Evolutionary conservation across 768 basidiomycete species (phyloP), one percentile per base, ranked within the genome.

Genomic region (Cystobasidiopsis lactophilus): DNA sequence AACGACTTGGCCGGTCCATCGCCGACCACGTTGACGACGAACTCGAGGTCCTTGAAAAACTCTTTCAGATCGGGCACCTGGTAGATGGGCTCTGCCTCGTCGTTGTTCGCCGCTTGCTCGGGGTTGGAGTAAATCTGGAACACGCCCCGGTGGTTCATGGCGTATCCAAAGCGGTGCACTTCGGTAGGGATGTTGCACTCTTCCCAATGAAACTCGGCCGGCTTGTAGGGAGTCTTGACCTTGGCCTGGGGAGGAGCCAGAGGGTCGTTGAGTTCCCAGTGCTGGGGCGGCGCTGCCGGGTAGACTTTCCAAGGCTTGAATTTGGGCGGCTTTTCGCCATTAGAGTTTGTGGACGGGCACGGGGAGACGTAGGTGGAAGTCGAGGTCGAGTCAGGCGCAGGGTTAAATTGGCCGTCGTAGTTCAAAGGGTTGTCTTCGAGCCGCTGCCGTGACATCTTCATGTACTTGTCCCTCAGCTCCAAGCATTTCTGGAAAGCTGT

Each of bases 1-100:
- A 93, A 89, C 59, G 82, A 85, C 69, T 98, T 98, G 4, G 86
- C 79, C 0, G 93, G 93, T 0, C 93, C 93, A 65, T 93, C 85
- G 1, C 86, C 76, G 52, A 95, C 93, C 57, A 95, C 85, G 3
- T 74, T 71, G 1, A 96, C 74, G 14, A 96, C 74, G 63, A 79
- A 85, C 64, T 98, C 91, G 5, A 98, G 76, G 64, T 98, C 93
- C 50, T 86, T 73, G 65, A 93, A 98, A 64, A 96, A 98, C 65
- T 98, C 93, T 56, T 82, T 74, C 47, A 96, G 80, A 43, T 73
- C 78, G 2, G 88, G 88, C 5, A 91, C 74, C 53, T 78, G 73
- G 63, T 80, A 88, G 0, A 76, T 67, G 0, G 85, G 84, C 48
- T 72, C 73, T 16, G 29, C 45, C n/a, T n/a, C n/a, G 19, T 40